phyloP scores from a whole-genome alignment of 2,329 filamentous ascomycete species.

The Phaeoacremonium minimum region DNA sequence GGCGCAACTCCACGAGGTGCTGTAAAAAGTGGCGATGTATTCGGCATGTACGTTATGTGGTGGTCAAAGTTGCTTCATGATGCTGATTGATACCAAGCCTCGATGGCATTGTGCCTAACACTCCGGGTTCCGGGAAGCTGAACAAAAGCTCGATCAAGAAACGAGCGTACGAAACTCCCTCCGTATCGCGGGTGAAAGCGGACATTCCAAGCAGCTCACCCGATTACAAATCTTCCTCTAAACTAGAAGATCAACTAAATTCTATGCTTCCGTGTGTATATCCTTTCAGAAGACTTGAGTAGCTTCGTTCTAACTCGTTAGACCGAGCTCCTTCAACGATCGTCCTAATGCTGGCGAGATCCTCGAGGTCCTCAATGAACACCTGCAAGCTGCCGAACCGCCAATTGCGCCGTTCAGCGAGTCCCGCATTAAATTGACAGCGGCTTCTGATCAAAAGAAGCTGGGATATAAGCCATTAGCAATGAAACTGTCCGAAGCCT shows the following conservation, averaged over 20 bases:
- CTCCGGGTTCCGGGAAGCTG: constrained; percentile 45
- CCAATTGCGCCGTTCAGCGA: constrained; percentile 70
- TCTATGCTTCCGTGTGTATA: constrained; percentile 31
- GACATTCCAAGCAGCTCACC: constrained; percentile 39
- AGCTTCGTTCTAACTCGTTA: constrained; percentile 16
- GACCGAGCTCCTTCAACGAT: constrained; percentile 66
- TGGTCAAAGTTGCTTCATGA: background rate
- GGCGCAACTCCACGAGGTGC: constrained; percentile 59
- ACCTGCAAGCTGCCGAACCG: constrained; percentile 62
- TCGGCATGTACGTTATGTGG: constrained; percentile 64
- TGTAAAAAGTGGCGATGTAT: constrained; percentile 63
- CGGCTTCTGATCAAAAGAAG: constrained; percentile 85
- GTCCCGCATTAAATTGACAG: constrained; percentile 76
- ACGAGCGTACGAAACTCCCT: constrained; percentile 38
- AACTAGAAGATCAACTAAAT: constrained; percentile 32
- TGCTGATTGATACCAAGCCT: constrained; percentile 38
- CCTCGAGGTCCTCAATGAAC: constrained; percentile 76
- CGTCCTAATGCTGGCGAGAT: constrained; percentile 77
- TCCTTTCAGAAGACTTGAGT: background rate
- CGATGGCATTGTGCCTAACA: constrained; percentile 65
- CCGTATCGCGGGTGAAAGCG: constrained; percentile 38
- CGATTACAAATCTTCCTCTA: constrained; percentile 34
- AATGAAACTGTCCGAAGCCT: constrained; percentile 90
- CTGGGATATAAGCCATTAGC: constrained; percentile 88
- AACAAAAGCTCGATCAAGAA: constrained; percentile 26